phyloP scores from a whole-genome alignment of 192 early-diverging fungal genomes.

The Geranomyces michiganensis region DNA sequence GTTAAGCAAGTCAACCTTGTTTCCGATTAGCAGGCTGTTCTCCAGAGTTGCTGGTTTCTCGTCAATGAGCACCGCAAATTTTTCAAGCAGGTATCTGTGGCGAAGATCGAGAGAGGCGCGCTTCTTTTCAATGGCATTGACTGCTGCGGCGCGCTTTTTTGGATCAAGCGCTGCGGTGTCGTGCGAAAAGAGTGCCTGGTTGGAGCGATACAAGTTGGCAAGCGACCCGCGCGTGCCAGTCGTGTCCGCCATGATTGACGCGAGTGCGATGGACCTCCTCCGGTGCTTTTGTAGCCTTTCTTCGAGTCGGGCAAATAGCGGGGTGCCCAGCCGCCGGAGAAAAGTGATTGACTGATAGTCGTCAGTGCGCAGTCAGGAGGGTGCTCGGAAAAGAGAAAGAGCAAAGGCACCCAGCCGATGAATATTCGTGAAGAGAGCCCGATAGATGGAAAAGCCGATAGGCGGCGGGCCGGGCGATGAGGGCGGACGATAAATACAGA shows the following conservation, averaged over 20 bases:
- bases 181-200: conserved; percentile 33
- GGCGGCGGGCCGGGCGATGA: no score
- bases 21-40: conserved; percentile 56
- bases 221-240: conserved; percentile 30
- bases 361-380: no score
- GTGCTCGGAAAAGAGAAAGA: no score
- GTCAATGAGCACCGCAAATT: conserved; percentile 57
- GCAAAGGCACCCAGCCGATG: no score
- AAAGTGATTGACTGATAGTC: no score
- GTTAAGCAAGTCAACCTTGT: conserved; percentile 61
- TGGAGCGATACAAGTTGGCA: conserved; percentile 43
- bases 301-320: no score
- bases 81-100: conserved; percentile 62
- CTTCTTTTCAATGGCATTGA: conserved; percentile 57
- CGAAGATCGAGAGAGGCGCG: conserved; percentile 56
- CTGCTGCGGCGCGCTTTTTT: conserved; percentile 41
- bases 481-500: no score
- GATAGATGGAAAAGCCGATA: no score
- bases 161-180: conserved; percentile 33
- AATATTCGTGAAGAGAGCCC: no score
- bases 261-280: no score
- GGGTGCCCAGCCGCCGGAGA: no score
- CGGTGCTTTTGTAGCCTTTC: no score
- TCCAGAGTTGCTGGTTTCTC: conserved; percentile 62
- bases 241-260: conserved; percentile 17